Percentiles rank a stretch among this genome's conserved stretches.
Evolutionary conservation across 495 filamentous ascomycete genomes (phyloP).

Genomic region (Aspergillus asperescens): DNA sequence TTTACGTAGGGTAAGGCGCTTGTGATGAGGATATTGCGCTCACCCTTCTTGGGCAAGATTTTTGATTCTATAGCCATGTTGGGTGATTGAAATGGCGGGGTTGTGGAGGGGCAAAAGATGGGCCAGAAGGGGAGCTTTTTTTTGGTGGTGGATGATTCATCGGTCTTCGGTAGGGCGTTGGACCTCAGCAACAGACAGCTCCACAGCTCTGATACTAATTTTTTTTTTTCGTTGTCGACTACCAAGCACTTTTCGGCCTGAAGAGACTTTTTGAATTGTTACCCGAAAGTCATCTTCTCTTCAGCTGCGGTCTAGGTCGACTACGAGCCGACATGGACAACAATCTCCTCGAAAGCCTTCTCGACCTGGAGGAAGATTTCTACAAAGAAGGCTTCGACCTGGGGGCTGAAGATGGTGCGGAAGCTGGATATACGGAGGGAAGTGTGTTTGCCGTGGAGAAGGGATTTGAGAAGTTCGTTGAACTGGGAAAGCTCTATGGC

Average conservation of each 20-base stretch:
- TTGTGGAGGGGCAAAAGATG: constrained; percentile 29
- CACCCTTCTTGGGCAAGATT: constrained; percentile 40
- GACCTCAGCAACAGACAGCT: not conserved
- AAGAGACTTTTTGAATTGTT: not conserved
- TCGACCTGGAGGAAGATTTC: constrained; percentile 76
- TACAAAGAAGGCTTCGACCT: constrained; percentile 78
- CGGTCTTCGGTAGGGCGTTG: not conserved
- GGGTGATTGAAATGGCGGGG: constrained; percentile 21
- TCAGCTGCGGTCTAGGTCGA: not conserved
- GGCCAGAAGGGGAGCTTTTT: constrained; percentile 11
- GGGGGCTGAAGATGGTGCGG: constrained; percentile 70
- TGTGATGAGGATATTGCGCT: constrained; percentile 41
- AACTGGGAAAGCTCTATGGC: constrained; percentile 77
- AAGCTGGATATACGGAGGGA: constrained; percentile 79
- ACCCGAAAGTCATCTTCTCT: not conserved
- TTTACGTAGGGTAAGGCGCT: constrained; percentile 85
- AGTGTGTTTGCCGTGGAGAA: constrained; percentile 85
- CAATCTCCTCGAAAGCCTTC: constrained; percentile 65
- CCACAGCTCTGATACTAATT: not conserved
- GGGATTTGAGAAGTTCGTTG: constrained; percentile 84
- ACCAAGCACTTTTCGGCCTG: constrained; percentile 1
- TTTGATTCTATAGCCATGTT: constrained; percentile 28
- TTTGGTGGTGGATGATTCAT: constrained; percentile 21
- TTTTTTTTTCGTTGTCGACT: not conserved
- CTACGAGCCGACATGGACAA: constrained; percentile 28